Percentiles rank a stretch among this genome's conserved stretches.
phyloP scores from a whole-genome alignment of 1,284 basidiomycete species.

The Chondrostereum purpureum region DNA sequence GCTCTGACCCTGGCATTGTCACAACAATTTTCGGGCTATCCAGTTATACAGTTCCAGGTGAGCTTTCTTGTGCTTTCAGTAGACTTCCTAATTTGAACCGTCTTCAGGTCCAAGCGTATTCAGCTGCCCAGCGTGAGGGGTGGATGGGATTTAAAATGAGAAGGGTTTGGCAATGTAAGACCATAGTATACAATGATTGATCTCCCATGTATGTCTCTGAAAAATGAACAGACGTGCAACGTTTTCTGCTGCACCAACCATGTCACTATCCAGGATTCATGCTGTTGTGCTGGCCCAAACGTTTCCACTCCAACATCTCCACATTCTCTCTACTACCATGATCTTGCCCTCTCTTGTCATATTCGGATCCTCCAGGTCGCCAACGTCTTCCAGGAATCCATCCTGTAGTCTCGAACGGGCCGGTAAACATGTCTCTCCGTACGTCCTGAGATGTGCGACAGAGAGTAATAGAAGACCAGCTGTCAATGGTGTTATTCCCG shows the following conservation, averaged over 20 bases:
- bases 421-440: conserved; percentile 51
- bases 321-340: conserved; percentile 81
- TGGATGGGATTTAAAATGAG: not conserved
- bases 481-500: conserved; percentile 44
- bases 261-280: too few species aligned
- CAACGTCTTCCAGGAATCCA: conserved; percentile 82
- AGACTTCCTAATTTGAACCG: too few species aligned
- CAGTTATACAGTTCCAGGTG: conserved; percentile 1
- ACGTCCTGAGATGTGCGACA: conserved; percentile 59
- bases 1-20: conserved; percentile 2
- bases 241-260: too few species aligned
- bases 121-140: not conserved
- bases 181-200: too few species aligned
- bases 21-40: not conserved
- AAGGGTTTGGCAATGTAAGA: too few species aligned
- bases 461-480: conserved; percentile 73
- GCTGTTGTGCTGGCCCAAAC: too few species aligned
- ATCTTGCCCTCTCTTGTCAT: conserved; percentile 68
- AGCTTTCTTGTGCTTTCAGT: too few species aligned
- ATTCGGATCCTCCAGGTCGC: conserved; percentile 73
- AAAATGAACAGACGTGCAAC: too few species aligned
- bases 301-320: conserved; percentile 77
- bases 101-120: not conserved
- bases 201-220: too few species aligned
- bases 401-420: conserved; percentile 53